Evolutionary conservation across 192 early-diverging fungal genomes (phyloP).

Genomic region (Umbelopsis ramanniana): DNA sequence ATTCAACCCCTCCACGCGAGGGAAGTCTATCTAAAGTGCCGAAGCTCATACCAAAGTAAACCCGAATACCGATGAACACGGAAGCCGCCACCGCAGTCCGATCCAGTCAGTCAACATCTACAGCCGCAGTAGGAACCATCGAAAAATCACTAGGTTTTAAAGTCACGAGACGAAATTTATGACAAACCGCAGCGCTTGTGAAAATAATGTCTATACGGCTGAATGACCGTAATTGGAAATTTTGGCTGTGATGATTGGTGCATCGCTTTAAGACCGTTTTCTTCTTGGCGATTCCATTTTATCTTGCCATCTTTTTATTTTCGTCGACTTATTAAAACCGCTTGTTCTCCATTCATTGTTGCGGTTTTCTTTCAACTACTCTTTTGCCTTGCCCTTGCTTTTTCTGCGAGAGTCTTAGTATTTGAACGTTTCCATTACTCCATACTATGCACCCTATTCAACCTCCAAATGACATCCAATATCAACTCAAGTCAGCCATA

Average conservation of each 20-base stretch:
- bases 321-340: slow-evolving; percentile 5
- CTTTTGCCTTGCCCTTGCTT: not conserved
- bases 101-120: too few species aligned
- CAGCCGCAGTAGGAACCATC: too few species aligned
- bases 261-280: not conserved
- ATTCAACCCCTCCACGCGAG: not conserved
- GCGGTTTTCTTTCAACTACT: not conserved
- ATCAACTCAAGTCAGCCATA: too few species aligned
- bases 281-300: slow-evolving; percentile 14
- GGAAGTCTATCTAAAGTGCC: not conserved
- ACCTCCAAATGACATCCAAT: not conserved
- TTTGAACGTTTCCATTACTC: too few species aligned
- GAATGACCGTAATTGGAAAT: not conserved
- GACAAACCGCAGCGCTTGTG: slow-evolving; percentile 1
- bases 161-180: not conserved
- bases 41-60: not conserved
- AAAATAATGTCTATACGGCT: not conserved
- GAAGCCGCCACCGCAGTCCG: too few species aligned
- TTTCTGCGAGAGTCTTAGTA: not conserved
- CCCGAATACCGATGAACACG: too few species aligned
- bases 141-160: too few species aligned
- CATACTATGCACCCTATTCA: not conserved
- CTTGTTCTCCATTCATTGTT: slow-evolving; percentile 14
- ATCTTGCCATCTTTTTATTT: not conserved
- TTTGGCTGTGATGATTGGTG: not conserved